Base-by-base conservation (phyloP, 805 yeast species). In the Pichia paraexigua region DNA sequence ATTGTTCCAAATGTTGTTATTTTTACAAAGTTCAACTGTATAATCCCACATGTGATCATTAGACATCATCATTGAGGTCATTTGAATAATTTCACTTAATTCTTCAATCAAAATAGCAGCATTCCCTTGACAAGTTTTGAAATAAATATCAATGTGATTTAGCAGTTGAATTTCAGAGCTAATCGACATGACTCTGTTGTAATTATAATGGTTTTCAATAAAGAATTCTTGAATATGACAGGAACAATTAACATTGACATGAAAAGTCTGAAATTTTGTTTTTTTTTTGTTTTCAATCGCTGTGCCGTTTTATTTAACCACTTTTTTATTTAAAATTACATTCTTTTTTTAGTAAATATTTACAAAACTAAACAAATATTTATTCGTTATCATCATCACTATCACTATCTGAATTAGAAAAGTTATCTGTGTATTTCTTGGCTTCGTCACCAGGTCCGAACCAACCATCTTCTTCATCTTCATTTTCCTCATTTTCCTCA, bases 331-430 rank as follows among this genome's bases (percentile, higher is more conserved):
- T 17, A 41, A 41, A 41, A 24, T 40, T 40, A 40, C 25, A 40
- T 2, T 24, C 27, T 22, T 39, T 28, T 22, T 12, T 28, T 17
- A 30, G 35, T 30, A 12, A 30, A 30, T 30, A 13, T 3, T 30
- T 30, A 30, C 35, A 30, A 30, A 30, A 30, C 35, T 30, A 30
- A 30, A 13, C 11, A 13, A 30, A 30, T 30, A 30, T 22, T 18
- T 20, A 35, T 3, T 61, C 69, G 11, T 63, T 65, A 20, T 63
- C 72, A 45, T 63, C 67, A 20, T 62, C 69, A 40, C 60, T 62
- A 45, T 65, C 67, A 48, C 65, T 64, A 25, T 68, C 76, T 40
- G 69, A 74, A 25, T 70, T 76, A 13, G 59, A 63, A 42, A 64
- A 66, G 17, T 57, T 59, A 30, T 68, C 72, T 8, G 58, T 65